Base-by-base conservation (phyloP, 2,329 filamentous ascomycete species). In the Colletotrichum tropicale region DNA sequence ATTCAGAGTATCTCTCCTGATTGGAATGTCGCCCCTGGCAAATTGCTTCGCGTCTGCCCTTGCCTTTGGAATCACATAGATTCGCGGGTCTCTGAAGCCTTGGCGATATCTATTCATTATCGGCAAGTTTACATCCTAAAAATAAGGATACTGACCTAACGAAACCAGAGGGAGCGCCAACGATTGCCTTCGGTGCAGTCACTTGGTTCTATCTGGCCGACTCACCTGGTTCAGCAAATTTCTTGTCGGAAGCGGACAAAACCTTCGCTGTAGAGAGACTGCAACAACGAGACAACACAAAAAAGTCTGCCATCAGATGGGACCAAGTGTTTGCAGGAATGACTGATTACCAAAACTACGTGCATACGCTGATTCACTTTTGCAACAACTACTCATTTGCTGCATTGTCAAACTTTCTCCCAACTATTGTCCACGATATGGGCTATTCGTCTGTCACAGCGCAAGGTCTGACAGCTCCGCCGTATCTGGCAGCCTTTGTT, bases 401-500 rank as follows among this genome's bases (percentile, higher is more conserved):
- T 0, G 82, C 80, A 2, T 78, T 87, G 5, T 84, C 86, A 5
- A 84, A 84, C 24, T 87, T 86, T 62, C 80, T 87, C 3, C 86
- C 86, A 1, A 86, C 85, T 8, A 86, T 87, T 60, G 78, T 87
- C 12, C 38, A 81, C 30, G 81, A 83, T 28, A 83, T 87, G 82
- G 86, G 86, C 5, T 86, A 84, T 70, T 83, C 80, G 1, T 80
- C 80, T 5, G 75, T 87, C 69, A 79, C 84, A 30, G 84, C 86
- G 1, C 85, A 87, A 71, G 86, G 86, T 1, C 79, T 87, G 1
- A 81, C 84, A 1, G 86, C 86, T 1, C 86, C 85, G 1, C 82
- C 85, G 3, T 87, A 87, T 74, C 82, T 87, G 52, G 78, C 76
- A 5, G 82, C 85, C 4, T 87, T 86, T 66, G 48, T 87, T 1